phyloP scores from a whole-genome alignment of 306 rosid species.

The Hippophae rhamnoides region DNA sequence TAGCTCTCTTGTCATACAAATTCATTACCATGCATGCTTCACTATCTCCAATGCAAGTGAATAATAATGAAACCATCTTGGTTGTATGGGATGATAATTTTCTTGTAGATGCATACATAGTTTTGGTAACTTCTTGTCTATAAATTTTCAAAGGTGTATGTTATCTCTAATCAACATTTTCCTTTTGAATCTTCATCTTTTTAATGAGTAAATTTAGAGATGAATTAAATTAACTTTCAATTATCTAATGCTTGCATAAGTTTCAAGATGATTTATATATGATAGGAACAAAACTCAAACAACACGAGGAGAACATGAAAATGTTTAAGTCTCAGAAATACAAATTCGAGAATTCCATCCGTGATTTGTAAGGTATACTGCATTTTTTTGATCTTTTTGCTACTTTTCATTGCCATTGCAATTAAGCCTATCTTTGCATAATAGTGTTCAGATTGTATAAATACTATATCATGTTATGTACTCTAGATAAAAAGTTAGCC shows the following conservation, averaged over 20 bases:
- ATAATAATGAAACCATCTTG: constrained; percentile 28
- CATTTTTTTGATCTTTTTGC: neutral
- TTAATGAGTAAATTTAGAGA: neutral
- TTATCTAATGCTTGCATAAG: constrained; percentile 41
- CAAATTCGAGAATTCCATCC: constrained; percentile 55
- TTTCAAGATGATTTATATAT: constrained; percentile 61
- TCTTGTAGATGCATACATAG: constrained; percentile 1
- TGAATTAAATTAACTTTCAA: neutral
- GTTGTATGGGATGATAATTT: constrained; percentile 14
- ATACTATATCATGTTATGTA: too few species aligned
- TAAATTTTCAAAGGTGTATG: neutral
- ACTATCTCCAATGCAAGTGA: constrained; percentile 36
- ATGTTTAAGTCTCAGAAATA: constrained; percentile 41
- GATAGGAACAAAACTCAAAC: constrained; percentile 62
- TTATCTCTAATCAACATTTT: neutral
- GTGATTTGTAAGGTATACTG: constrained; percentile 65
- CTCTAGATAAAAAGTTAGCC: too few species aligned
- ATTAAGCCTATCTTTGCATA: neutral
- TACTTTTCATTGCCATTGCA: neutral
- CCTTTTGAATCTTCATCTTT: neutral
- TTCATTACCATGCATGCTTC: constrained; percentile 36
- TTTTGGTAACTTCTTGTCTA: neutral
- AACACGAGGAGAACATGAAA: constrained; percentile 59
- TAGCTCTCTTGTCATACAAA: constrained; percentile 30
- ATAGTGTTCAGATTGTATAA: too few species aligned